A percentile compares a stretch with the other conserved stretches of the same genome.
phyloP scores from a whole-genome alignment of 257 asterid species.

The Fraxinus pennsylvanica region DNA sequence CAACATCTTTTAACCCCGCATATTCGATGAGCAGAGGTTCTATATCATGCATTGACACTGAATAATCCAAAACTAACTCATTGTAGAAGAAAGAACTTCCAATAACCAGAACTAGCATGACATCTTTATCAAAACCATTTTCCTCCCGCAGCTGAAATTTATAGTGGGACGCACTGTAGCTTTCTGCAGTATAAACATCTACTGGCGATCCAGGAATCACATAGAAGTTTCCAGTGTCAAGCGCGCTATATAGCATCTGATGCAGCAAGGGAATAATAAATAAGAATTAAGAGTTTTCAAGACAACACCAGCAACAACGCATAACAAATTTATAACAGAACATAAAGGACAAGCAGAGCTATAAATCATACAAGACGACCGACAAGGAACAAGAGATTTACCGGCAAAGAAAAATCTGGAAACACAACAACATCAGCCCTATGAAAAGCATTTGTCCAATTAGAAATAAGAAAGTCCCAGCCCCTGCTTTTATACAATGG shows the following conservation, averaged over 20 bases:
- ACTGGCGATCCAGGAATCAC: conserved; percentile 92
- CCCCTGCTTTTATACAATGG: conserved; percentile 58
- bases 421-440: conserved; percentile 91
- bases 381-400: conserved; percentile 37
- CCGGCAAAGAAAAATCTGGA: conserved; percentile 89
- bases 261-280: conserved; percentile 43
- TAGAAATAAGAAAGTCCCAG: conserved; percentile 73
- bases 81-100: conserved; percentile 86
- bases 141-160: conserved; percentile 72
- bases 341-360: not conserved
- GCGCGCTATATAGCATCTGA: conserved; percentile 90
- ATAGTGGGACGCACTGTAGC: conserved; percentile 74
- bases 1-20: conserved; percentile 56
- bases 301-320: conserved; percentile 15
- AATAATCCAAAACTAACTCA: conserved; percentile 82
- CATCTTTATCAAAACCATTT: conserved; percentile 67
- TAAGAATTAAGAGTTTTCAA: conserved; percentile 34
- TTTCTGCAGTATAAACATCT: conserved; percentile 96
- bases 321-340: conserved; percentile 17
- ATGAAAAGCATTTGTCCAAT: conserved; percentile 69
- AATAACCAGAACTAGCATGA: conserved; percentile 72
- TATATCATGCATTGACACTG: conserved; percentile 69
- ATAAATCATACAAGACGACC: conserved; percentile 1
- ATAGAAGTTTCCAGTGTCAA: conserved; percentile 99
- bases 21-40: conserved; percentile 75